Percentiles rank a stretch among this genome's conserved stretches.
phyloP scores from a whole-genome alignment of 129 eudicot genomes.

The Cynara cardunculus region DNA sequence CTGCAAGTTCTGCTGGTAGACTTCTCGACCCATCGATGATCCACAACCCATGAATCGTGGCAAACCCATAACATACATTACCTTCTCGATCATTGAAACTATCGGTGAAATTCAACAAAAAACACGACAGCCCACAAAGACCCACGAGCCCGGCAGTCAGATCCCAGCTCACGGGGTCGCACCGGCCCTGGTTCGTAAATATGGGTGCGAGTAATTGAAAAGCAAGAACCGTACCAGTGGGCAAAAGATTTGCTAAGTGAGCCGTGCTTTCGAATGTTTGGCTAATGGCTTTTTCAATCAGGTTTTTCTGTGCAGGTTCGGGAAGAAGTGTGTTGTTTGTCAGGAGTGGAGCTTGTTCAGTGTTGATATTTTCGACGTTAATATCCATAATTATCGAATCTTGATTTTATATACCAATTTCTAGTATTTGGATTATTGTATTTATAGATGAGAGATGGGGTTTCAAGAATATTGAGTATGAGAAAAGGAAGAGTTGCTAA shows the following conservation, averaged over 20 bases:
- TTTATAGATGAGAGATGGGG: conserved; percentile 29
- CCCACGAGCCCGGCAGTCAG: conserved; percentile 52
- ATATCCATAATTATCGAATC: conserved; percentile 45
- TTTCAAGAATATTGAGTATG: conserved; percentile 36
- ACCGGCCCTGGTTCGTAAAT: conserved; percentile 65
- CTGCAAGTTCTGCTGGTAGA: conserved; percentile 53
- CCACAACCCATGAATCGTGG: conserved; percentile 71
- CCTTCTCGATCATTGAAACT: conserved; percentile 76
- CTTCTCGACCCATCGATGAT: conserved; percentile 65
- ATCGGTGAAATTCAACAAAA: conserved; percentile 65
- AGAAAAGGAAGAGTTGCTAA: conserved; percentile 31
- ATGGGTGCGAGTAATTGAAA: conserved; percentile 76
- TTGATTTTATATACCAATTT: not conserved
- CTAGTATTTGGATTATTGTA: not conserved
- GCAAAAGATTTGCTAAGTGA: conserved; percentile 77
- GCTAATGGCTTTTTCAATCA: conserved; percentile 70
- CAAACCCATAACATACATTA: conserved; percentile 68
- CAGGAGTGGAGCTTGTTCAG: conserved; percentile 58
- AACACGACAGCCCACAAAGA: conserved; percentile 64
- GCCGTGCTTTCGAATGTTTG: conserved; percentile 89
- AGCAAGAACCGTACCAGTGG: conserved; percentile 81
- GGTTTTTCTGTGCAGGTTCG: conserved; percentile 48
- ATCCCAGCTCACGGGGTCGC: conserved; percentile 40
- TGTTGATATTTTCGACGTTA: conserved; percentile 30
- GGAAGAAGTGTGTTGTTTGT: conserved; percentile 30